These are phyloP conservation scores for Lipomyces spencermartinsiae DNA, from an alignment of 805 yeast species.

Conservation along the genomic window DNA sequence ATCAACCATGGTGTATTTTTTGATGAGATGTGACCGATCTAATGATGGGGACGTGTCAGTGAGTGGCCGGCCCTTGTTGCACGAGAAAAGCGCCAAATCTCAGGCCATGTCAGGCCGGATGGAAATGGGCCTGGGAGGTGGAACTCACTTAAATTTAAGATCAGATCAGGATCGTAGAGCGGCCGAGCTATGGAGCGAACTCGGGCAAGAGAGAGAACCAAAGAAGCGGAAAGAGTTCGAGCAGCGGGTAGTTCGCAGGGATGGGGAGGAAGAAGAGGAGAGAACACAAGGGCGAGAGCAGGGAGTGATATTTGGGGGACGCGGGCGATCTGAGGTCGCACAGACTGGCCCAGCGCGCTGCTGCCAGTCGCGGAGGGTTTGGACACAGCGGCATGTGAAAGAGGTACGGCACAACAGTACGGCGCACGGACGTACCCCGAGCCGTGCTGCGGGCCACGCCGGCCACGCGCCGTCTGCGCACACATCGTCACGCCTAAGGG, in stretches of 20 bases:
- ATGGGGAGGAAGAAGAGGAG: conserved; percentile 3
- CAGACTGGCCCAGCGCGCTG: not conserved
- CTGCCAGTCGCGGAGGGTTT: not conserved
- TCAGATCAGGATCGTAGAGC: conserved; percentile 3
- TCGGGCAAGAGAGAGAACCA: not conserved
- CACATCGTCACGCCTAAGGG: not conserved
- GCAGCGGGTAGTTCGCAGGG: conserved; percentile 4
- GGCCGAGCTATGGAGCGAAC: conserved; percentile 1
- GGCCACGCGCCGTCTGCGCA: not conserved
- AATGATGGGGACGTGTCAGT: not conserved
- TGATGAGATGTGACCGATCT: conserved; percentile 2
- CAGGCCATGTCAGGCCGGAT: not conserved
- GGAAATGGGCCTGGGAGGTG: not conserved
- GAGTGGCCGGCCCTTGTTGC: not conserved
- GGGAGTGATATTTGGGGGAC: conserved; percentile 5
- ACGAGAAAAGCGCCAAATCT: not conserved
- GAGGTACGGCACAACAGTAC: conserved; percentile 1
- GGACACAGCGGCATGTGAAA: conserved; percentile 21
- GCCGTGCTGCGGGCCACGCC: not conserved
- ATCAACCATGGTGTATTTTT: not conserved
- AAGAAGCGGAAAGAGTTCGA: conserved; percentile 1
- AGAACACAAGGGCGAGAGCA: conserved; percentile 5
- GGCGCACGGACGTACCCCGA: not conserved
- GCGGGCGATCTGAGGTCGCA: conserved; percentile 4
- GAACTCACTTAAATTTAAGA: conserved; percentile 1